phyloP scores from a whole-genome alignment of 2,329 filamentous ascomycete species.

The Alternaria sp. region DNA sequence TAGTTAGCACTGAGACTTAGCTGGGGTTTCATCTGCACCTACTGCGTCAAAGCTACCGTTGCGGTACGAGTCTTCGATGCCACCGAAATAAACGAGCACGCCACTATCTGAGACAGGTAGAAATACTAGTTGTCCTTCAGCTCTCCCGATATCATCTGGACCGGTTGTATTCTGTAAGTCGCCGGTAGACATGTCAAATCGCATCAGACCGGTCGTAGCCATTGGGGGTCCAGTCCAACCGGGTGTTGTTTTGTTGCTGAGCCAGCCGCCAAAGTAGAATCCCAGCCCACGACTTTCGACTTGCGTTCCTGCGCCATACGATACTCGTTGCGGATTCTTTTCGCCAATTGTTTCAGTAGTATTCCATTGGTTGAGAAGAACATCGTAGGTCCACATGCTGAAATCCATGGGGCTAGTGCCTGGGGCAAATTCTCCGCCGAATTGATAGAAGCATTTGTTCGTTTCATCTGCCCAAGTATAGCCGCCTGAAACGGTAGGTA shows the following conservation, averaged over 20 bases:
- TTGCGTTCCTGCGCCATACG: conserved; percentile 64
- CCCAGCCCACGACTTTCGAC: conserved; percentile 62
- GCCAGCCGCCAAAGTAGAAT: conserved; percentile 69
- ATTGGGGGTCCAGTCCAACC: conserved; percentile 59
- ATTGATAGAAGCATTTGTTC: conserved; percentile 69
- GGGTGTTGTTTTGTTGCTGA: conserved; percentile 60
- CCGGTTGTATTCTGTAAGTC: conserved; percentile 62
- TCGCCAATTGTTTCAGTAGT: conserved; percentile 49
- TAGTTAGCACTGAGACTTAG: not conserved
- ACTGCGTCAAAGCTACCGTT: conserved; percentile 56
- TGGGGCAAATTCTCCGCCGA: conserved; percentile 62
- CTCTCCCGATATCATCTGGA: conserved; percentile 59
- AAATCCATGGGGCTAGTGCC: conserved; percentile 53
- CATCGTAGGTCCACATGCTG: conserved; percentile 64
- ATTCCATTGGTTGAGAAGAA: conserved; percentile 64
- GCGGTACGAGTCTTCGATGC: conserved; percentile 56
- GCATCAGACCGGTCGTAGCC: conserved; percentile 61
- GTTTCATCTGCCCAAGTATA: conserved; percentile 66
- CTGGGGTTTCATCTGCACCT: conserved; percentile 12
- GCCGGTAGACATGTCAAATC: conserved; percentile 63
- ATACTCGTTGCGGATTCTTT: conserved; percentile 54
- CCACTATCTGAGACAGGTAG: conserved; percentile 66
- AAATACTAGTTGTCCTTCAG: conserved; percentile 67
- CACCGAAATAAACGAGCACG: conserved; percentile 68
- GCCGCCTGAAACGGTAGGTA: conserved; percentile 60